Conservation (phyloP, 805 yeast genomes). For the Wickerhamomyces mucosus region DNA sequence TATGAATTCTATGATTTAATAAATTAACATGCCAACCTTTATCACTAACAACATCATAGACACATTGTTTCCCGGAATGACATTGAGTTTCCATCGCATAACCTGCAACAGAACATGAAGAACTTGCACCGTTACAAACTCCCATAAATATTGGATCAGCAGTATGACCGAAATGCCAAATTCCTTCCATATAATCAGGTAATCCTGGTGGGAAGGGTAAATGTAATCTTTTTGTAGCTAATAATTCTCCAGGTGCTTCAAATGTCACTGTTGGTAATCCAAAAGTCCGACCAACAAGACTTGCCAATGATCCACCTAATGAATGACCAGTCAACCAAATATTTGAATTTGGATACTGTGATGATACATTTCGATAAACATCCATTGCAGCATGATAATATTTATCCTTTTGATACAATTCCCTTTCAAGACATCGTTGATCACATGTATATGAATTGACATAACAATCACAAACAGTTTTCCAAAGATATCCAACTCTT, state of each 20-base stretch:
- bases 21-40: constrained; percentile 86
- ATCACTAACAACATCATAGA: constrained; percentile 84
- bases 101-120: constrained; percentile 84
- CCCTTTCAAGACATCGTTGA: constrained; percentile 76
- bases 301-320: constrained; percentile 80
- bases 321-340: constrained; percentile 96
- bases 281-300: constrained; percentile 77
- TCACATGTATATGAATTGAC: constrained; percentile 78
- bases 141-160: constrained; percentile 98
- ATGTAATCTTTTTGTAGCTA: constrained; percentile 78
- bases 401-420: constrained; percentile 61
- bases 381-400: constrained; percentile 76
- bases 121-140: constrained; percentile 88
- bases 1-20: constrained; percentile 82
- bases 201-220: constrained; percentile 90
- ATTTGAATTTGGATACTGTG: constrained; percentile 55
- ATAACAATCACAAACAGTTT: constrained; percentile 92
- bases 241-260: constrained; percentile 87
- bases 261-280: constrained; percentile 86
- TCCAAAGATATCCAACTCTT: constrained; percentile 83
- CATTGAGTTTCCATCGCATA: constrained; percentile 96
- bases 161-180: constrained; percentile 95
- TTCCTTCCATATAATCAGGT: constrained; percentile 65
- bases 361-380: constrained; percentile 62
- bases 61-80: constrained; percentile 81